Percentiles rank a stretch among this genome's conserved stretches.
phyloP scores from a whole-genome alignment of 2,329 filamentous ascomycete species.

The Aspergillus luchuensis region DNA sequence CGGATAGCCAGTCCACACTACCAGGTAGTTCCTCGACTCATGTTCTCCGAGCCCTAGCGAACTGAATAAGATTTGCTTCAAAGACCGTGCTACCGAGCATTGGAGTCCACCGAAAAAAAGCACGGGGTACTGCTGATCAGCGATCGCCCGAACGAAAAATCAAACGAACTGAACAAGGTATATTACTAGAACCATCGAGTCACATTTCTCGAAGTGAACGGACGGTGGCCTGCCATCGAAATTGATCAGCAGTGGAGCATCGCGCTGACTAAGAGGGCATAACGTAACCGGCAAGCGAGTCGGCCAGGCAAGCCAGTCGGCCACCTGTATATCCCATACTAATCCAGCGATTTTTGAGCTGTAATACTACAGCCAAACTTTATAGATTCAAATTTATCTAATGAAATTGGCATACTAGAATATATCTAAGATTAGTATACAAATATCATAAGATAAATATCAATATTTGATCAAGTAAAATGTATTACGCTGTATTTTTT shows the following conservation, averaged over 20 bases:
- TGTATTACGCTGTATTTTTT: too few species aligned
- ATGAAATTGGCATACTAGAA: too few species aligned
- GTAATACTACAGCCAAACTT: too few species aligned
- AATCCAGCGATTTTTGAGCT: too few species aligned
- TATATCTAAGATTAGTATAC: too few species aligned
- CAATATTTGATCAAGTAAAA: too few species aligned
- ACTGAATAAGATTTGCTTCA: neutral
- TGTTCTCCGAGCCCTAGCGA: neutral
- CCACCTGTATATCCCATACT: too few species aligned
- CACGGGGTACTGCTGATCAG: constrained; percentile 11
- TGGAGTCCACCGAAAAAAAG: neutral
- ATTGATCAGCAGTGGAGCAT: constrained; percentile 2
- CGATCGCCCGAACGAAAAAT: neutral
- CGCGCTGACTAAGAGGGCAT: neutral
- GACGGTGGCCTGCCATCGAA: neutral
- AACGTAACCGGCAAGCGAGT: too few species aligned
- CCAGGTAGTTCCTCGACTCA: neutral
- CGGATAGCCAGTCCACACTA: neutral
- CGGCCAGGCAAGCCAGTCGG: too few species aligned
- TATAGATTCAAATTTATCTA: too few species aligned
- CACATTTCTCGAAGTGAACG: neutral
- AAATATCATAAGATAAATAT: too few species aligned
- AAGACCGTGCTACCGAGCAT: constrained; percentile 6
- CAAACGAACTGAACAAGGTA: neutral
- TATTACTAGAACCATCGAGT: neutral